Base-by-base conservation (phyloP, 495 filamentous ascomycete genomes). In the Halenospora varia region DNA sequence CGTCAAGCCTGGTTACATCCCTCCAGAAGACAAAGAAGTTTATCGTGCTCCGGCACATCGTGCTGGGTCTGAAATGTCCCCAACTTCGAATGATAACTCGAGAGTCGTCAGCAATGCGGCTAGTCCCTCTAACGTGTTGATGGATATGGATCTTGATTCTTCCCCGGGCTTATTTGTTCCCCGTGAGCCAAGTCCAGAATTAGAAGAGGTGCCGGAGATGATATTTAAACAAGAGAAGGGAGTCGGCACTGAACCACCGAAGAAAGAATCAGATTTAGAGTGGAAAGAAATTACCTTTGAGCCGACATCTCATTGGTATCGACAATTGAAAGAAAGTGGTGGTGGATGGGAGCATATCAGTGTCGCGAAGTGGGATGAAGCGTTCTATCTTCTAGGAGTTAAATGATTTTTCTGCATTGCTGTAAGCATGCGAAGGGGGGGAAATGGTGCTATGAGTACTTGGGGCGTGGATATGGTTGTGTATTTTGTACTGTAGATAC, bases 281-380 rank as follows among this genome's bases (percentile, higher is more conserved):
- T 20, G 26, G 45, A 45, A 60, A 15, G 35, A 48, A 17, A n/a
- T 55, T 17, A 25, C 18, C 18, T 60, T 53, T 11, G 55, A 55
- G 23, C 22, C 39, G 10, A 65, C 59, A 19, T 59, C 44, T 2
- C 23, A 11, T 4, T 64, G 62, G 62, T 61, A 61, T 23, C 9
- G 35, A 10, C 18, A 29, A 4, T 23, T 54, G 45, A 40, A 46
- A 10, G 24, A 50, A 18, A 25, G 56, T 41, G 62, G 62, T 3
- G 41, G 50, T 11, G 57, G 42, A 0, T 64, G 57, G 57, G 54
- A 61, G 22, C 62, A 64, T 53, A 51, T 64, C 15, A 49, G 22
- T 15, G 51, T 64, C 18, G 55, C 23, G 2, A 18, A 10, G 13
- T 48, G 25, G 42, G 57, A 60, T 13, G 25, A 24, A 11, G 23